Base-by-base conservation (phyloP, 805 yeast genomes). In the Blastobotrys parvus region DNA sequence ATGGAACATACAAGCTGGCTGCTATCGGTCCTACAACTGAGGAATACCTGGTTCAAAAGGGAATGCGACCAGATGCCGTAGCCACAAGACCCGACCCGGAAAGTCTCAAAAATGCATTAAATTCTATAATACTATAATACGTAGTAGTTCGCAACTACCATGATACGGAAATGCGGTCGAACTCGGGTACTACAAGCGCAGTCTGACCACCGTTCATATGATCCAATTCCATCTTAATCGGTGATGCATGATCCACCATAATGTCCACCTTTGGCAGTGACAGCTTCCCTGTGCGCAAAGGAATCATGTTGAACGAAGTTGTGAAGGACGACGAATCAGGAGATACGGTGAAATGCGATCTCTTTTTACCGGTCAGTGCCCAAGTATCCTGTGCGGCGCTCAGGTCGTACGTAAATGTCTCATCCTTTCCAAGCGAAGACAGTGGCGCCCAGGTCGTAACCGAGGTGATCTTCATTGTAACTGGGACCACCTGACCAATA, bases 1-100 rank as follows among this genome's bases (percentile, higher is more conserved):
- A 43, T 19, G 21, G 20, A 4, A 44, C 51, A 1, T 60, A 68
- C 35, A 71, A 68, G 38, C 64, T 87, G 13, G 96, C 94, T 0
- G 78, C 89, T 3, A 90, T 90, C 45, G 97, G 97, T 0, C 97
- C 97, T 2, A 90, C 97, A 0, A 90, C 97, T 0, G 49, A 56
- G 8, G 77, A 82, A 43, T 87, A 74, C 54, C 62, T 89, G 35
- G 31, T 59, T 3, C 59, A 67, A 1, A 68, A 74, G 16, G 80
- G 77, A 0, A 58, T 90, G 2, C 50, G 36, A 0, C 85, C 89
- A 1, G 63, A 74, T 32, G 74, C 82, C 1, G 82, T 82, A 3
- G 80, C 95, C 2, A 61, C 63, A 3, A 78, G 77, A 45, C 97
- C 97, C 0, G 79, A 79, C 25, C 87, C 95, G 0, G 52, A 50